These are phyloP conservation scores for Gentiana straminea DNA, from an alignment of 257 asterid genomes.

Conservation along the genomic window DNA sequence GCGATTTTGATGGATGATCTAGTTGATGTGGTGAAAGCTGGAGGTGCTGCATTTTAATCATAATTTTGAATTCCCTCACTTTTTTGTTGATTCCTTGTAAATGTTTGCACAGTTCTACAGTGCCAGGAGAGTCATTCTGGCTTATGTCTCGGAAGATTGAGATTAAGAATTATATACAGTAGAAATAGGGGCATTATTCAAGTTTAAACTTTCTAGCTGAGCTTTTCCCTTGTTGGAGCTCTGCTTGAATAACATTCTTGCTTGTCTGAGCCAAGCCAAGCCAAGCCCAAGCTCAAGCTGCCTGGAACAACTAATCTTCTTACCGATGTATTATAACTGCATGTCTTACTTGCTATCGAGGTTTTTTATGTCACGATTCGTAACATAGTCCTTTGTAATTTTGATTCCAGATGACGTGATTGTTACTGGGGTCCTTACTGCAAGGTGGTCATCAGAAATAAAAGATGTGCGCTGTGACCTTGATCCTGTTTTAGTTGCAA, in stretches of 20 bases:
- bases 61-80: background rate
- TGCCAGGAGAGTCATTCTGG: background rate
- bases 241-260: no score
- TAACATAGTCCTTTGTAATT: conserved; percentile 1
- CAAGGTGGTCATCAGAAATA: conserved; percentile 75
- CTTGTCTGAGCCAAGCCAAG: no score
- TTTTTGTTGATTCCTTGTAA: background rate
- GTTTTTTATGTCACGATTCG: background rate
- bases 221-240: no score
- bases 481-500: conserved; percentile 90
- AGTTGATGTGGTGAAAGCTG: conserved; percentile 94
- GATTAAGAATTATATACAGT: background rate
- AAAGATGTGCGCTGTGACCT: conserved; percentile 96
- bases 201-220: no score
- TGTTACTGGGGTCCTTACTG: conserved; percentile 86
- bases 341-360: conserved; percentile 3
- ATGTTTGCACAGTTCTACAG: background rate
- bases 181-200: no score
- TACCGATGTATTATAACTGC: background rate
- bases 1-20: conserved; percentile 92
- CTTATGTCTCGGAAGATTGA: background rate
- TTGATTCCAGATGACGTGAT: conserved; percentile 69
- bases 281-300: no score
- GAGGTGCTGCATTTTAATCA: conserved; percentile 44
- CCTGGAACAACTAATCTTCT: no score